Evolutionary conservation across 2,329 filamentous ascomycete genomes (phyloP), one percentile per base, ranked within the genome.

Genomic region (Pseudogymnoascus sp.): DNA sequence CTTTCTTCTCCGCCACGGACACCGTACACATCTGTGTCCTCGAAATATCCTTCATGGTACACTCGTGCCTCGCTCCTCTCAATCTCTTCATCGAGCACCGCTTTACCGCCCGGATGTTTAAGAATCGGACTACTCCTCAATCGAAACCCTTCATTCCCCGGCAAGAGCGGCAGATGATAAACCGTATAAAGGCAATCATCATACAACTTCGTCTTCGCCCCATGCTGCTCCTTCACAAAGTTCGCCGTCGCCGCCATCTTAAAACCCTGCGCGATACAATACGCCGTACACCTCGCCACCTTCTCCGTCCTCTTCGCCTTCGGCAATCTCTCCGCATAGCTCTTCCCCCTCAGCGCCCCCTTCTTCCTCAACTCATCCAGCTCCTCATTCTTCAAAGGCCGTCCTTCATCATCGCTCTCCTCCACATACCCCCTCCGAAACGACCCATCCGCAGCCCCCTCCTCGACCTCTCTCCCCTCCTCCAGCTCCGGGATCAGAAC

Each of bases 161-260:
- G 89, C 62, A 97, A 80, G 14, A 99, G 78, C 4, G 95, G 95
- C 31, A 97, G 79, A 73, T 97, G 93, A 75, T 99, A 99, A 59
- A 96, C 93, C 26, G 88, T 91, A 73, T 99, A 99, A 24, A 99
- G 80, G 72, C 95, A 99, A 75, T 99, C 95, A 74, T 99, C 95
- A 76, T 99, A 99, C 4, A 97, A 81, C 76, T 99, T 99, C 13
- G 93, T 96, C 76, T 92, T 89, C 0, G 93, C 93, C 33, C 89
- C 87, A 76, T 99, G 95, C 71, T 88, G 88, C 67, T 90, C 90
- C 69, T 90, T 88, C 65, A 97, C 80, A 73, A 99, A 99, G 35
- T 90, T 86, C 13, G 93, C 91, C n/a, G 92, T 91, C 26, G 87
- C 84, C 70, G 89, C 88, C 77, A 96, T 86, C 77, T 93, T 96